Evolutionary conservation across 2,329 filamentous ascomycete genomes (phyloP).

Genomic region (Cercospora canescens): DNA sequence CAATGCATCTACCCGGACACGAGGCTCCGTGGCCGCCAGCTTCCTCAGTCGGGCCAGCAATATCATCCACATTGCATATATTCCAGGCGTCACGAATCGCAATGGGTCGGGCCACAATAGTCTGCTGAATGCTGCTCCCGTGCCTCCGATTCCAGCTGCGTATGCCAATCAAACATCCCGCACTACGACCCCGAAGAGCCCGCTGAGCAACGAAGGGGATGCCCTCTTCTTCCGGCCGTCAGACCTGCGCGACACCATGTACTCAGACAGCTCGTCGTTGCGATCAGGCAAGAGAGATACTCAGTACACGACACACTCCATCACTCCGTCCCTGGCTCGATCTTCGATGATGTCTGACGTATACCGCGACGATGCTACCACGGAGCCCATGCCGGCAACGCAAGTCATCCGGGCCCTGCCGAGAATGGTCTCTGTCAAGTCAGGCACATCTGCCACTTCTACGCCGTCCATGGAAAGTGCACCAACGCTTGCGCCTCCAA

Average conservation of each 20-base stretch:
- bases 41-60: slow-evolving; percentile 95
- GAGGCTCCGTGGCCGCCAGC: slow-evolving; percentile 82
- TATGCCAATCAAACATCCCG: slow-evolving; percentile 32
- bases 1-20: slow-evolving; percentile 82
- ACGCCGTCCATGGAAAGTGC: slow-evolving; percentile 12
- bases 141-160: slow-evolving; percentile 80
- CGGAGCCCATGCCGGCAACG: slow-evolving; percentile 76
- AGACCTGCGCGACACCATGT: slow-evolving; percentile 87
- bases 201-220: slow-evolving; percentile 57
- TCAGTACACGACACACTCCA: slow-evolving; percentile 48
- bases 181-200: slow-evolving; percentile 57
- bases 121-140: slow-evolving; percentile 61
- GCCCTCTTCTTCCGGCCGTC: slow-evolving; percentile 93
- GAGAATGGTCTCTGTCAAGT: slow-evolving; percentile 86
- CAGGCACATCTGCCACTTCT: slow-evolving; percentile 13
- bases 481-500: slow-evolving; percentile 18
- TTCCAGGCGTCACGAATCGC: slow-evolving; percentile 85
- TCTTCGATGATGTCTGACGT: slow-evolving; percentile 82
- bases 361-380: slow-evolving; percentile 86
- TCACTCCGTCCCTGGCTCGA: slow-evolving; percentile 51
- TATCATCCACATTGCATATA: slow-evolving; percentile 99
- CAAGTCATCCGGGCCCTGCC: slow-evolving; percentile 86
- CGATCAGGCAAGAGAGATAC: slow-evolving; percentile 38
- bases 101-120: slow-evolving; percentile 63
- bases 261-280: slow-evolving; percentile 67